Base-by-base conservation (phyloP, 345 rosid species). In the Rhodamnia argentea region DNA sequence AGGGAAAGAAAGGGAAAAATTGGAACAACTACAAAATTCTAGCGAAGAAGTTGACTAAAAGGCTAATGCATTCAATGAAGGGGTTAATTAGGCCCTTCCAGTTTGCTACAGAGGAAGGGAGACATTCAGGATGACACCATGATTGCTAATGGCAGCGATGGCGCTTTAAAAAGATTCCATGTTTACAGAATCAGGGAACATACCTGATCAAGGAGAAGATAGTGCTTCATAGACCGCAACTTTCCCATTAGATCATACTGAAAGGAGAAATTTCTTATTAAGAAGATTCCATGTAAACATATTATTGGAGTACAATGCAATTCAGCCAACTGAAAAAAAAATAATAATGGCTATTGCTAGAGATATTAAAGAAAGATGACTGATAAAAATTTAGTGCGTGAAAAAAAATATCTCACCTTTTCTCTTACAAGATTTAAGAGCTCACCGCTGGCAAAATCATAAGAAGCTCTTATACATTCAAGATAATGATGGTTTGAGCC, bases 151-250 rank as follows among this genome's bases (percentile, higher is more conserved):
- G 78, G 81, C 81, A 18, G 47, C 24, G 10, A 37, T 37, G 81
- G 81, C 37, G 47, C 23, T 37, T 37, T 37, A 83, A 83, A 22
- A 26, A 52, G 37, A 53, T 29, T 51, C 37, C 54, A 16, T 83
- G 52, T 60, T 42, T 32, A 64, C 44, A 18, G 75, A 47, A 76
- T 62, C 27, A 90, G 59, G 62, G 64, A 55, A 86, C 56, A 83
- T 92, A 97, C 99, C 99, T 97, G 99, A 90, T 97, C 99, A 54
- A 96, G 98, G 86, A 97, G 99, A 88, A 96, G 98, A 92, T 96
- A 97, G 84, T 96, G 99, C 94, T 97, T 97, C 87, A 97, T 92
- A 60, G 99, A 97, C 86, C 93, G 89, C 89, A 97, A 87, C 93
- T 96, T 95, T 91, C 98, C 99, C 87, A 92, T 88, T 82, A 97